These are phyloP conservation scores for Ceratocystis eucalypticola DNA, from an alignment of 2,329 filamentous ascomycete species.

Conservation along the genomic window DNA sequence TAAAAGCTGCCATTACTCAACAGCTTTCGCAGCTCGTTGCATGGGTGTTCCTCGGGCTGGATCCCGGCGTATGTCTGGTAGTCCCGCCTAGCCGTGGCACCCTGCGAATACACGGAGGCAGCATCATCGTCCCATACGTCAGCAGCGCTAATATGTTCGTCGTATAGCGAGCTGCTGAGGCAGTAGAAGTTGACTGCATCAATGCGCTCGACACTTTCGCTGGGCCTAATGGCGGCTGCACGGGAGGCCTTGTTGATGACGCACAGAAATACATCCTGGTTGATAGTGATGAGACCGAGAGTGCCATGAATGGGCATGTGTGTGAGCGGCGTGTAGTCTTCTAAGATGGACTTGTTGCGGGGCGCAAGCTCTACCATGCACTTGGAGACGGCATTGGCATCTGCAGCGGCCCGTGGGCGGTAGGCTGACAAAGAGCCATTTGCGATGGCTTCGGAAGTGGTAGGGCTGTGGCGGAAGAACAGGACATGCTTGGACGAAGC, in stretches of 20 bases:
- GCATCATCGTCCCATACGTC: conserved; percentile 41
- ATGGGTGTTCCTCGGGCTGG: conserved; percentile 69
- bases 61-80: conserved; percentile 22
- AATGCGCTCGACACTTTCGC: conserved; percentile 82
- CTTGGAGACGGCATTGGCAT: conserved; percentile 37
- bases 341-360: conserved; percentile 50
- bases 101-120: conserved; percentile 35
- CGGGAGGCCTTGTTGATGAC: conserved; percentile 68
- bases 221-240: conserved; percentile 70
- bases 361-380: conserved; percentile 84
- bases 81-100: conserved; percentile 24
- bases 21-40: conserved; percentile 78
- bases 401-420: conserved; percentile 30
- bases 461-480: conserved; percentile 66
- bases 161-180: conserved; percentile 73
- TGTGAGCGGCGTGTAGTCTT: conserved; percentile 63
- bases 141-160: conserved; percentile 49
- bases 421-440: conserved; percentile 46
- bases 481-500: conserved; percentile 66
- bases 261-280: conserved; percentile 76
- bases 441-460: conserved; percentile 43
- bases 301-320: conserved; percentile 69
- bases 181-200: conserved; percentile 84
- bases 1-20: conserved; percentile 91
- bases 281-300: conserved; percentile 71